Evolutionary conservation across 1,284 basidiomycete genomes (phyloP), one percentile per base, ranked within the genome.

Genomic region (Trichosporon inkin): DNA sequence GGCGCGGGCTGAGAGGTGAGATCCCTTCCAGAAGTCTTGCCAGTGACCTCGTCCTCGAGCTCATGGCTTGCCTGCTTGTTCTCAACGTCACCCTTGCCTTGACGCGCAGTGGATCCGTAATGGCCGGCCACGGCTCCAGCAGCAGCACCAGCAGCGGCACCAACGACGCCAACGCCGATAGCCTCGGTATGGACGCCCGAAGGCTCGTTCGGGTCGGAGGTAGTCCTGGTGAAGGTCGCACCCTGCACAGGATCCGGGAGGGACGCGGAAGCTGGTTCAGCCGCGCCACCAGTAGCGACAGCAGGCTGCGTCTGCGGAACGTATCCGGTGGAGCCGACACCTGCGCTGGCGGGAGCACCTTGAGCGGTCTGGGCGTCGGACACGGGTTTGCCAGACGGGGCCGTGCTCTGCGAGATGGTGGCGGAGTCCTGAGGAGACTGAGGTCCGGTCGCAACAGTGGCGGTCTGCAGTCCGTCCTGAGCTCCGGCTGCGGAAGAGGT

Each of bases 381-480:
- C n/a, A 11, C 47, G 22, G 47, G 22, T 19, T 32, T 19, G n/a
- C 5, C 20, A 6, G 41, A 47, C 10, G 36, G 28, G n/a, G 34
- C 55, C 10, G 14, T 22, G 32, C 32, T 19, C 28, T 17, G 37
- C 14, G 35, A n/a, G 17, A 20, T 24, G 11, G 55, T 24, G 17
- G 44, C n/a, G n/a, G 41, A 16, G 20, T 24, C 24, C 52, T 24
- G 35, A 5, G 14, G 6, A 8, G 47, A 32, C 24, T 40, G 38
- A 17, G 52, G 14, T 14, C 22, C 28, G 52, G 35, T 10, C 52
- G 22, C 34, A 24, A 36, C 38, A 41, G 49, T 11, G 56, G 58
- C 55, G 44, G 53, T 7, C 39, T 57, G 19, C 52, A 56, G 57
- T 41, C 47, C 58, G 40, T 5, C 55, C 58, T 13, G 55, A 17